A percentile compares a stretch with the other conserved stretches of the same genome.
Conservation (phyloP, 108 stramenopile genomes). For the Aurantiochytrium sp. region DNA sequence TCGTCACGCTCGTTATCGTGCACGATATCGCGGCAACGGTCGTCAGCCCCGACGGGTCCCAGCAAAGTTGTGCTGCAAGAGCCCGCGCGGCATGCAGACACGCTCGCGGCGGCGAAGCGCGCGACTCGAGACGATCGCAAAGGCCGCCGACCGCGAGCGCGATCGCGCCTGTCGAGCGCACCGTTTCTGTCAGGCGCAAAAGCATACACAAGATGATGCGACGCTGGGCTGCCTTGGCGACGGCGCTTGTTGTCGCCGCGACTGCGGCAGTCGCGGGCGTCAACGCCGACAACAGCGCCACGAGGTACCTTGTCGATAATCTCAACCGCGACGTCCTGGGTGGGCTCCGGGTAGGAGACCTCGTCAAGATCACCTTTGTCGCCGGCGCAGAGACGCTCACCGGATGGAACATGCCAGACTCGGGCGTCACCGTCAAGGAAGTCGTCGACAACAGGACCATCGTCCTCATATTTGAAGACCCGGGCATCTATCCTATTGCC, state of each 20-base stretch:
- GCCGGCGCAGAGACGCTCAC: not conserved
- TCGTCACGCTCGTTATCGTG: not conserved
- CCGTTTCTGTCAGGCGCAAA: too few species aligned
- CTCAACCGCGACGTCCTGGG: not conserved
- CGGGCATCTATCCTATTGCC: not conserved
- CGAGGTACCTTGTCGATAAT: not conserved
- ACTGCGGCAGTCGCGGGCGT: not conserved
- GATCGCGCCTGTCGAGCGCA: too few species aligned
- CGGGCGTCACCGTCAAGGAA: not conserved
- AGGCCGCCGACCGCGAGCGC: too few species aligned
- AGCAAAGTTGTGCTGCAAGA: not conserved
- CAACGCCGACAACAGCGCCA: not conserved
- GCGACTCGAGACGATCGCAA: too few species aligned
- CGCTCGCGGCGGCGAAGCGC: too few species aligned
- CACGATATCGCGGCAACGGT: not conserved
- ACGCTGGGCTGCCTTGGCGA: too few species aligned
- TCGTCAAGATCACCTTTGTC: not conserved
- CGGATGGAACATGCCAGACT: not conserved
- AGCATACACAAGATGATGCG: too few species aligned
- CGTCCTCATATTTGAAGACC: not conserved
- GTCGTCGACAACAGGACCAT: not conserved
- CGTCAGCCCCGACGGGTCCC: not conserved
- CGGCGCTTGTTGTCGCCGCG: not conserved
- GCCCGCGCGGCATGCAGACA: too few species aligned
- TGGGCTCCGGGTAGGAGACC: not conserved